phyloP scores from a whole-genome alignment of 2,329 filamentous ascomycete genomes.

The Canariomyces notabilis region DNA sequence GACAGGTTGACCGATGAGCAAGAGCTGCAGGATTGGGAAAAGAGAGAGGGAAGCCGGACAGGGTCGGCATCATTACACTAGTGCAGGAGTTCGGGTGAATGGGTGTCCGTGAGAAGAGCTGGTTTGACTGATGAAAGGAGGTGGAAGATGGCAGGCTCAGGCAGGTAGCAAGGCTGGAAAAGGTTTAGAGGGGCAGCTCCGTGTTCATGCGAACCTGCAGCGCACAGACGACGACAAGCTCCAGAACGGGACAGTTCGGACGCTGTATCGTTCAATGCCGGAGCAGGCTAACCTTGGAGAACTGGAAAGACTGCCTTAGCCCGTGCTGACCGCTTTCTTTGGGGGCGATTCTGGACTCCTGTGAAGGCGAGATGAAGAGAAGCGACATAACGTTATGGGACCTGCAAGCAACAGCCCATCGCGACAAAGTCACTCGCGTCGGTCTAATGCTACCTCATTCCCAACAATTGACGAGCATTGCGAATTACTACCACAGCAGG shows the following conservation, averaged over 20 bases:
- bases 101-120: constrained; percentile 4
- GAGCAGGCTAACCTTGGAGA: constrained; percentile 21
- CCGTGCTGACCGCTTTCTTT: background rate
- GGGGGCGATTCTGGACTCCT: no score
- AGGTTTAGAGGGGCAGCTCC: constrained; percentile 19
- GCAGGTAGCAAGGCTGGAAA: constrained; percentile 14
- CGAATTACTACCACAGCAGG: no score
- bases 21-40: no score
- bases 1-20: no score
- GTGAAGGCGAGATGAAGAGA: no score
- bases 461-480: background rate
- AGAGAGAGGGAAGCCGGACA: constrained; percentile 6
- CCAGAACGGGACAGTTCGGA: constrained; percentile 21
- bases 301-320: constrained; percentile 9
- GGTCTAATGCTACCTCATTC: constrained; percentile 10
- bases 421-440: background rate
- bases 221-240: constrained; percentile 21
- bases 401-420: background rate
- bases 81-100: constrained; percentile 8
- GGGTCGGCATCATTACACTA: constrained; percentile 5
- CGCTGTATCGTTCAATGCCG: constrained; percentile 23
- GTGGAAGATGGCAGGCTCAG: constrained; percentile 11
- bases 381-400: no score
- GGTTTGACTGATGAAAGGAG: constrained; percentile 14
- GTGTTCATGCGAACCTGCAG: constrained; percentile 24